Percentiles rank a stretch among this genome's conserved stretches.
Evolutionary conservation across 192 early-diverging fungal genomes (phyloP).

Genomic region (Coemansia sp.): DNA sequence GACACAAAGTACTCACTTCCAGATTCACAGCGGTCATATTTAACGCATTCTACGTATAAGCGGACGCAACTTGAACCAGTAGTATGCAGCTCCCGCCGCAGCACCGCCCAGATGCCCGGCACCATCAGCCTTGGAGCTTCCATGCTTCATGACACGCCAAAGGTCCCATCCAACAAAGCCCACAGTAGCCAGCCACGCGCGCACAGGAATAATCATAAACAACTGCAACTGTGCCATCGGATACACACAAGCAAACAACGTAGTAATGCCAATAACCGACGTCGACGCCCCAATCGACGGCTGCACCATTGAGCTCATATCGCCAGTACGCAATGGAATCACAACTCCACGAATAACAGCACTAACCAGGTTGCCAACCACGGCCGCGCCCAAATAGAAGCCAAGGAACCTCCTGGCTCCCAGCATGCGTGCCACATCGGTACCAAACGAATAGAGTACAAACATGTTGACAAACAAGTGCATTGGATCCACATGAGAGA

Average conservation of each 20-base stretch:
- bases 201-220: conserved; percentile 51
- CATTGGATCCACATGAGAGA: conserved; percentile 50
- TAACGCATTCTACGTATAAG: conserved; percentile 47
- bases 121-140: conserved; percentile 37
- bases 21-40: not conserved
- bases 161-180: conserved; percentile 54
- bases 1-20: not conserved
- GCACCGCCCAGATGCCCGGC: conserved; percentile 60
- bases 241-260: conserved; percentile 53
- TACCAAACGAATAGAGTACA: conserved; percentile 52
- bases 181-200: conserved; percentile 40
- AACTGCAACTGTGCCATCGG: conserved; percentile 42
- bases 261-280: conserved; percentile 43
- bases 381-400: conserved; percentile 48
- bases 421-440: conserved; percentile 33
- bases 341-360: conserved; percentile 30
- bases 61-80: conserved; percentile 56
- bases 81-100: conserved; percentile 50
- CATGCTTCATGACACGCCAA: conserved; percentile 21
- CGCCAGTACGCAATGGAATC: conserved; percentile 14
- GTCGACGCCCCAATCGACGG: conserved; percentile 56
- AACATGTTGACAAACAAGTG: conserved; percentile 58
- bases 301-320: conserved; percentile 13
- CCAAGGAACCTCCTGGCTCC: conserved; percentile 30
- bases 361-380: conserved; percentile 38